A percentile compares a stretch with the other conserved stretches of the same genome.
Evolutionary conservation across 1,284 basidiomycete genomes (phyloP).

Genomic region (Ustilago shanxiensis): DNA sequence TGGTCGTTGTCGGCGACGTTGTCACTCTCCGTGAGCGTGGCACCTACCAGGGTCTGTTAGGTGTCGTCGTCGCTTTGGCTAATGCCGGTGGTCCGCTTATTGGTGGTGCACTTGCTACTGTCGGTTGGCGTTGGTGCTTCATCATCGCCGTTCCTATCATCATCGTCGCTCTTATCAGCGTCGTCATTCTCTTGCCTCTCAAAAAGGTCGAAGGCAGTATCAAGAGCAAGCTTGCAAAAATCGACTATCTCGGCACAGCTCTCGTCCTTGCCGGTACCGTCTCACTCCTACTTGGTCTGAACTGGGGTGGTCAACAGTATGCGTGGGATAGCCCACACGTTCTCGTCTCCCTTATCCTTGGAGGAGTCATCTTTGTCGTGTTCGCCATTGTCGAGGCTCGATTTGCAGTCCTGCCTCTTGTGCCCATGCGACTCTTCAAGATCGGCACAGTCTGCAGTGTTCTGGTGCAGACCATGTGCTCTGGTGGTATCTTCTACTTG

Average conservation of each 20-base stretch:
- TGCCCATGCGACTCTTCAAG: conserved; percentile 76
- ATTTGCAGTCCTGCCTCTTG: conserved; percentile 75
- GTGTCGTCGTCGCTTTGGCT: conserved; percentile 51
- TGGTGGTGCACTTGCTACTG: conserved; percentile 53
- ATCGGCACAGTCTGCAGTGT: conserved; percentile 79
- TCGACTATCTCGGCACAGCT: conserved; percentile 44
- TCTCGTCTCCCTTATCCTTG: conserved; percentile 75
- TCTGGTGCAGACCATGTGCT: conserved; percentile 72
- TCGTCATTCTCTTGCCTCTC: conserved; percentile 49
- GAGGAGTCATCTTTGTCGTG: conserved; percentile 74
- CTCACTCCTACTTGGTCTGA: conserved; percentile 75
- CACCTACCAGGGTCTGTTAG: conserved; percentile 58
- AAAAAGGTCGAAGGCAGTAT: conserved; percentile 50
- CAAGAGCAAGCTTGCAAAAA: conserved; percentile 41
- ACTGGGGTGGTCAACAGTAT: conserved; percentile 74
- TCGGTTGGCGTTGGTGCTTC: conserved; percentile 48
- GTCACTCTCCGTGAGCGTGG: conserved; percentile 57
- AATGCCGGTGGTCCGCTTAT: conserved; percentile 57
- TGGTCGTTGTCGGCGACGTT: conserved; percentile 69
- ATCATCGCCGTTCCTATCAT: conserved; percentile 48
- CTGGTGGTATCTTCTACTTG: conserved; percentile 64
- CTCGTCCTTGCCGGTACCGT: conserved; percentile 46
- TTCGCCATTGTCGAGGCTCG: conserved; percentile 83
- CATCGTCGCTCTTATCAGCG: conserved; percentile 30
- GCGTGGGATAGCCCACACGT: conserved; percentile 69